A percentile compares a stretch with the other conserved stretches of the same genome.
Conservation (phyloP, 2,329 filamentous ascomycete genomes). For the Akanthomyces dipterigenus region DNA sequence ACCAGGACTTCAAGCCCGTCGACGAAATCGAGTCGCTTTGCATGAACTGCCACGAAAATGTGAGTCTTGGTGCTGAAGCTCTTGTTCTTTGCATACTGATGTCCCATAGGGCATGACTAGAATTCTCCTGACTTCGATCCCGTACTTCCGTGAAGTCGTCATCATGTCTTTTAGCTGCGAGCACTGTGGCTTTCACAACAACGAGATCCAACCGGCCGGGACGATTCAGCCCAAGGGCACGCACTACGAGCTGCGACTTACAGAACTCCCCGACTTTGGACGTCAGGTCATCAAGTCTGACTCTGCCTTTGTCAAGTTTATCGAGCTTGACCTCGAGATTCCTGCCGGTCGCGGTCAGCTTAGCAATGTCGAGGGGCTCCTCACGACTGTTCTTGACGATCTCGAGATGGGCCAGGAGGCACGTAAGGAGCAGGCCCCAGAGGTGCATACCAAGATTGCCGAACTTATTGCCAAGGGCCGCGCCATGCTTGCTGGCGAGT, state of each 20-base stretch:
- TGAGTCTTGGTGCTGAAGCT: slow-evolving; percentile 30
- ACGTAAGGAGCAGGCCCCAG: slow-evolving; percentile 69
- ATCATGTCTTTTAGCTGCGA: slow-evolving; percentile 95
- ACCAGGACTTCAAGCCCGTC: slow-evolving; percentile 49
- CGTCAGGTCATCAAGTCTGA: slow-evolving; percentile 92
- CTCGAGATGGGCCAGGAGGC: slow-evolving; percentile 75
- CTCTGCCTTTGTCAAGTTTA: slow-evolving; percentile 74
- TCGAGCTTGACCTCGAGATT: slow-evolving; percentile 89
- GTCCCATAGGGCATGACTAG: slow-evolving; percentile 65
- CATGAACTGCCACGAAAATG: slow-evolving; percentile 80
- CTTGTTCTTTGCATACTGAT: slow-evolving; percentile 14
- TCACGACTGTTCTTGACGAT: slow-evolving; percentile 72
- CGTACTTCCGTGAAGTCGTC: slow-evolving; percentile 95
- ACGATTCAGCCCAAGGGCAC: slow-evolving; percentile 84
- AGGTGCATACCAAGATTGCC: slow-evolving; percentile 71
- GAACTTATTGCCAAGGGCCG: slow-evolving; percentile 67
- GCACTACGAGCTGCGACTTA: slow-evolving; percentile 76
- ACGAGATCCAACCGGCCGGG: slow-evolving; percentile 88
- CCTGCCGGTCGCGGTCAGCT: slow-evolving; percentile 85
- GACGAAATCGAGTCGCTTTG: slow-evolving; percentile 72
- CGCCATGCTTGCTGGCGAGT: slow-evolving; percentile 69
- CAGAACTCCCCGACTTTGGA: slow-evolving; percentile 65
- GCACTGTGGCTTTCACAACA: slow-evolving; percentile 83
- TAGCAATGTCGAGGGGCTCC: slow-evolving; percentile 85
- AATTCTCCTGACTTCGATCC: slow-evolving; percentile 84